A percentile compares a stretch with the other conserved stretches of the same genome.
Evolutionary conservation across 768 basidiomycete genomes (phyloP).

Genomic region (Lyophyllum semitale): DNA sequence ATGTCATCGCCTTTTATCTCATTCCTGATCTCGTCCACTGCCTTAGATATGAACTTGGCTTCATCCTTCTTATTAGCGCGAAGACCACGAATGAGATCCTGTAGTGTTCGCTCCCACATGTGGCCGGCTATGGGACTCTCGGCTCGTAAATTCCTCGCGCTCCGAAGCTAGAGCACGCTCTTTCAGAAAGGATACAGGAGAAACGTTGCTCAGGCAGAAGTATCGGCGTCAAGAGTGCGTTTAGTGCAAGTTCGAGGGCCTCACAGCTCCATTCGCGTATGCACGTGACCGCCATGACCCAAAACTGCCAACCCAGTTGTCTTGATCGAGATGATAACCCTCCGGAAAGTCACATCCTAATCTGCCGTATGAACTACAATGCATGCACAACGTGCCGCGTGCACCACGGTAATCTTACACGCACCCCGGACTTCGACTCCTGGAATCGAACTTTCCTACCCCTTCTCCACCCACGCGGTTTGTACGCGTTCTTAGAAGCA

Average conservation of each 20-base stretch:
- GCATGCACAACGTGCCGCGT: constrained; percentile 7
- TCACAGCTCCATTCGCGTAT: no score
- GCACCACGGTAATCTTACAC: not conserved
- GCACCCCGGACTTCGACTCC: not conserved
- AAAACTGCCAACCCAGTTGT: no score
- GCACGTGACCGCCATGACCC: no score
- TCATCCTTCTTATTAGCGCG: constrained; percentile 96
- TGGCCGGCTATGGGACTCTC: not conserved
- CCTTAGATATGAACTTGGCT: constrained; percentile 86
- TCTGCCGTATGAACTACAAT: constrained; percentile 1
- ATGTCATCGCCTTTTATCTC: constrained; percentile 95
- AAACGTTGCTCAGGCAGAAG: no score
- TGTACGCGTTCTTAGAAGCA: not conserved
- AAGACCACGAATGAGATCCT: constrained; percentile 93
- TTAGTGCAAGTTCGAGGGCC: no score
- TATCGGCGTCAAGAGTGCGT: no score
- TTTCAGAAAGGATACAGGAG: no score
- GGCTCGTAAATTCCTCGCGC: not conserved
- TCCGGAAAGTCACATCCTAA: not conserved
- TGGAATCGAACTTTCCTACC: not conserved
- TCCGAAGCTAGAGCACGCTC: not conserved
- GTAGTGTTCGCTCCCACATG: constrained; percentile 97
- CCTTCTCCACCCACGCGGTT: not conserved
- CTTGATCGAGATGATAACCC: not conserved
- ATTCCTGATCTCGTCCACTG: constrained; percentile 89